Percentiles rank a stretch among this genome's conserved stretches.
Conservation (phyloP, 2,329 filamentous ascomycete genomes). For the Endoconidiophora polonica region DNA sequence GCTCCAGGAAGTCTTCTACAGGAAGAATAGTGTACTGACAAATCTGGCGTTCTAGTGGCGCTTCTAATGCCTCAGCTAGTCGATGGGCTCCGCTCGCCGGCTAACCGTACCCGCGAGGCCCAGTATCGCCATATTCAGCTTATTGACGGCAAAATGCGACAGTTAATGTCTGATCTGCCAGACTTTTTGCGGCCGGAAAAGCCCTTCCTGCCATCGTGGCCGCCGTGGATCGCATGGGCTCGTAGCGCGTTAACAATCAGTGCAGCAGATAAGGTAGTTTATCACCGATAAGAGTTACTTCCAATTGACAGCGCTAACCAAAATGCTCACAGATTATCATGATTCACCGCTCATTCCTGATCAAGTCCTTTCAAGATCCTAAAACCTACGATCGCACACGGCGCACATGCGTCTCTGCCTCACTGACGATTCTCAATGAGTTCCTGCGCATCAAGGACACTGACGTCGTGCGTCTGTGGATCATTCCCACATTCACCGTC, state of each 20-base stretch:
- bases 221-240: conserved; percentile 11
- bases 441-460: conserved; percentile 10
- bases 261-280: conserved; percentile 10
- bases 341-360: conserved; percentile 12
- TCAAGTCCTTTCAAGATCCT: conserved; percentile 10
- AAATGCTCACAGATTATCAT: conserved; percentile 7
- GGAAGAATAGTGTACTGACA: neutral
- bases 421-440: conserved; percentile 9
- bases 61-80: conserved; percentile 11
- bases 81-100: conserved; percentile 8
- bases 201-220: conserved; percentile 6
- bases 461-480: conserved; percentile 11
- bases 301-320: neutral
- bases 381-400: conserved; percentile 10
- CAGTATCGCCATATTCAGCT: conserved; percentile 8
- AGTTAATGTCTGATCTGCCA: conserved; percentile 4
- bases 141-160: conserved; percentile 7
- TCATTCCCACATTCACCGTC: conserved; percentile 12
- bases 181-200: conserved; percentile 5
- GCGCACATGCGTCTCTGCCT: conserved; percentile 8
- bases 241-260: conserved; percentile 12
- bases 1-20: no score
- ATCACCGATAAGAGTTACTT: neutral
- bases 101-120: conserved; percentile 6
- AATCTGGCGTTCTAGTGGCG: conserved; percentile 5